Conservation (phyloP, 2,329 filamentous ascomycete genomes). For the Cladosporium sp. region DNA sequence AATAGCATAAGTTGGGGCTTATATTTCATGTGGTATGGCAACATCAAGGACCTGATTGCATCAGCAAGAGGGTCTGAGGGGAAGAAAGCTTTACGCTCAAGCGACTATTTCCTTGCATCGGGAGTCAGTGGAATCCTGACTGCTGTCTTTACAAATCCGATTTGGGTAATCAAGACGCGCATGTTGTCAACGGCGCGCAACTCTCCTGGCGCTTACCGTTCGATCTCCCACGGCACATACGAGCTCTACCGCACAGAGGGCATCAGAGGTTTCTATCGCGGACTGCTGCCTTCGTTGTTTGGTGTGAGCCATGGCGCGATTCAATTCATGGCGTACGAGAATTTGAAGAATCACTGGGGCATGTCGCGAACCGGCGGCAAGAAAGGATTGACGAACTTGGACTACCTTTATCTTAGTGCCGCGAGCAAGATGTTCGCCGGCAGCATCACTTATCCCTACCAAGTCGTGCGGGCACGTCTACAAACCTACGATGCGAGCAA, state of each 20-base stretch:
- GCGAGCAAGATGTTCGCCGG: slow-evolving; percentile 81
- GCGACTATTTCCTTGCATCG: slow-evolving; percentile 77
- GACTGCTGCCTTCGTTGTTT: slow-evolving; percentile 72
- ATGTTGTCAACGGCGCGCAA: slow-evolving; percentile 82
- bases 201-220: slow-evolving; percentile 71
- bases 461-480: slow-evolving; percentile 79
- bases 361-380: slow-evolving; percentile 28
- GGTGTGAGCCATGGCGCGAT: slow-evolving; percentile 89
- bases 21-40: slow-evolving; percentile 75
- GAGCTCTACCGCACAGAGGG: slow-evolving; percentile 68
- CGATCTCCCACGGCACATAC: slow-evolving; percentile 63
- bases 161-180: slow-evolving; percentile 97
- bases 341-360: slow-evolving; percentile 57
- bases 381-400: slow-evolving; percentile 57
- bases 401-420: slow-evolving; percentile 75
- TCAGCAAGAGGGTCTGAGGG: slow-evolving; percentile 26
- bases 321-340: slow-evolving; percentile 93
- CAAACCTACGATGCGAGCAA: slow-evolving; percentile 81
- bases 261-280: slow-evolving; percentile 75
- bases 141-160: slow-evolving; percentile 80
- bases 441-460: slow-evolving; percentile 88
- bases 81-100: slow-evolving; percentile 46
- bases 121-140: slow-evolving; percentile 65
- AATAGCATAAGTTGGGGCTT: slow-evolving; percentile 86
- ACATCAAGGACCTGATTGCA: slow-evolving; percentile 51